A percentile compares a stretch with the other conserved stretches of the same genome.
Evolutionary conservation across 345 rosid genomes (phyloP).

Genomic region (Brassica juncea): DNA sequence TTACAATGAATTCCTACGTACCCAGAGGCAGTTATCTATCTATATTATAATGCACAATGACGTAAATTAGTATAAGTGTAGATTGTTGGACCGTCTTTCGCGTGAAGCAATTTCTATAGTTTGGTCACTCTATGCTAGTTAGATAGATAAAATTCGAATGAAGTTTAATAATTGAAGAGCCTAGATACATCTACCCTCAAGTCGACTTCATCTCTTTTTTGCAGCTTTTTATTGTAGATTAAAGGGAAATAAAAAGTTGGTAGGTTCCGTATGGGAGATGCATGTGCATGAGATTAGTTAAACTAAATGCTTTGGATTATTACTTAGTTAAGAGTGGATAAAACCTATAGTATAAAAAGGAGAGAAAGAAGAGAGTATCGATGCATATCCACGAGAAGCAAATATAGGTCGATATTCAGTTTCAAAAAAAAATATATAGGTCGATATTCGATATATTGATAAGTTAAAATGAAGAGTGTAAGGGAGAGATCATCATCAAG

Average conservation of each 20-base stretch:
- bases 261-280: constrained; percentile 31
- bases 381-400: constrained; percentile 22
- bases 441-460: constrained; percentile 23
- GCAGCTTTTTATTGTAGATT: constrained; percentile 1
- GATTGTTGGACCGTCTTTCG: constrained; percentile 23
- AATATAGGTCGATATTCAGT: constrained; percentile 9
- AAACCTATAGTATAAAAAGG: constrained; percentile 18
- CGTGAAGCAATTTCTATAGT: constrained; percentile 24
- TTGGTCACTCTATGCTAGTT: constrained; percentile 21
- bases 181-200: background rate
- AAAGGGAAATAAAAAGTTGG: constrained; percentile 20
- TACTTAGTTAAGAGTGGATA: constrained; percentile 4
- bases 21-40: background rate
- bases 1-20: constrained; percentile 20
- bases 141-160: background rate
- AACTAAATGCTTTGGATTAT: background rate
- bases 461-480: constrained; percentile 11
- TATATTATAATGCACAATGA: background rate
- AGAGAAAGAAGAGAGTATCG: constrained; percentile 11
- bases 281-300: constrained; percentile 32
- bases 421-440: background rate
- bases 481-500: constrained; percentile 27
- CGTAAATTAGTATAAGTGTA: background rate
- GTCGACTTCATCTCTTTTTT: background rate
- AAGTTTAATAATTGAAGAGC: constrained; percentile 21